Percentiles rank a stretch among this genome's conserved stretches.
These are phyloP conservation scores for Aspergillus egyptiacus DNA, from an alignment of 495 filamentous ascomycete species.

Conservation along the genomic window DNA sequence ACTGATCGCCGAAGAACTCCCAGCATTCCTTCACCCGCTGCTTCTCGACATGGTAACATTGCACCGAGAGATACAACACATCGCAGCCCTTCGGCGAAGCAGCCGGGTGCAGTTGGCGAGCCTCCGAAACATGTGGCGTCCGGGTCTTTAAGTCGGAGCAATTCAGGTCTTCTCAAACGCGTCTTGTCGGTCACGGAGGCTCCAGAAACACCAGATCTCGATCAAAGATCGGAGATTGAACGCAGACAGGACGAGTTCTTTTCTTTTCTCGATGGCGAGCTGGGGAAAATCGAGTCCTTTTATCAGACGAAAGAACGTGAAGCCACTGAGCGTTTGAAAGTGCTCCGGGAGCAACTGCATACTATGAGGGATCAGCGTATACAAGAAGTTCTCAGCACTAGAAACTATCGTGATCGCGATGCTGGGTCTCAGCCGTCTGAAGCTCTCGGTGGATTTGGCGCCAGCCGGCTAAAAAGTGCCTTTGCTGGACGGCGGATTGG, in stretches of 20 bases:
- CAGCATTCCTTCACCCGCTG: conserved; percentile 26
- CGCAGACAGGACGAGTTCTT: conserved; percentile 71
- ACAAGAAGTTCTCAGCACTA: conserved; percentile 51
- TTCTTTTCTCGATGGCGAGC: conserved; percentile 65
- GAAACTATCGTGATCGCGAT: conserved; percentile 27
- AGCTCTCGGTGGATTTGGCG: conserved; percentile 23
- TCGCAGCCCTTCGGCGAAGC: conserved; percentile 13
- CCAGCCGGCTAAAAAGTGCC: conserved; percentile 23
- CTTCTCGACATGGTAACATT: conserved; percentile 22
- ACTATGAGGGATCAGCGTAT: conserved; percentile 77
- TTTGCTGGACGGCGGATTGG: conserved; percentile 41
- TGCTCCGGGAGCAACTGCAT: conserved; percentile 74
- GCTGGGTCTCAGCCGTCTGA: conserved; percentile 16
- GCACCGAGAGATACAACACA: conserved; percentile 7
- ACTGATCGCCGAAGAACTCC: conserved; percentile 5
- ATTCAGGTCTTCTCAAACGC: conserved; percentile 32
- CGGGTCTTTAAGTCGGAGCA: conserved; percentile 18
- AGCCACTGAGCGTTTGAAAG: conserved; percentile 59
- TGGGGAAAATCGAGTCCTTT: conserved; percentile 82
- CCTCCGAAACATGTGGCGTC: conserved; percentile 15
- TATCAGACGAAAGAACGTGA: conserved; percentile 79
- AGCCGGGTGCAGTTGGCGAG: conserved; percentile 11
- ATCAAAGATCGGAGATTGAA: conserved; percentile 45
- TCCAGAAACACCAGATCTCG: conserved; percentile 32
- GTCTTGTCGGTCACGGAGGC: conserved; percentile 31